Evolutionary conservation across 2,329 filamentous ascomycete genomes (phyloP).

Genomic region (Ploettnerulaceae sp.): DNA sequence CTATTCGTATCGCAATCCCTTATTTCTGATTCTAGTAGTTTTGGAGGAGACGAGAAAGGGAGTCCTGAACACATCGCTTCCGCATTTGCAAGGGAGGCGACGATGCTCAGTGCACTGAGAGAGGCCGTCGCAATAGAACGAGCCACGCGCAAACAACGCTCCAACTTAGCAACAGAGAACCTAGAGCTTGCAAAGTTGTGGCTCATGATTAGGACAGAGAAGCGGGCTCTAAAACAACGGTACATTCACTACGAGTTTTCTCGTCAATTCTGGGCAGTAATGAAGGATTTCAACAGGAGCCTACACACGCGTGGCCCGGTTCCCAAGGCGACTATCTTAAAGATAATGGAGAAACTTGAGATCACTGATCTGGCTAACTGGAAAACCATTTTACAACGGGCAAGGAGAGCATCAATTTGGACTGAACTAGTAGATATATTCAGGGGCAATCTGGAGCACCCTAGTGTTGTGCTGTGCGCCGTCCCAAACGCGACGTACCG

Average conservation of each 20-base stretch:
- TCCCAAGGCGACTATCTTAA: conserved; percentile 10
- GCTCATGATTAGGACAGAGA: conserved; percentile 18
- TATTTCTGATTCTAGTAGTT: background rate
- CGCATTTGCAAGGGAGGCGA: conserved; percentile 11
- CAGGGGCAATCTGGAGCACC: no score
- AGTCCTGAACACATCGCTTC: conserved; percentile 10
- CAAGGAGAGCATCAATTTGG: no score
- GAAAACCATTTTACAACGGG: no score
- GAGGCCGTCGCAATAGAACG: conserved; percentile 15
- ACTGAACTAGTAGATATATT: no score
- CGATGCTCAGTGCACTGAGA: conserved; percentile 14
- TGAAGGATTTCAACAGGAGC: conserved; percentile 11
- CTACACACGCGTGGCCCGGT: conserved; percentile 10
- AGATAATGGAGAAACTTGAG: conserved; percentile 15
- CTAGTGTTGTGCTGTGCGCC: no score
- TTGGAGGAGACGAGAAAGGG: conserved; percentile 2
- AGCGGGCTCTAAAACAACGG: conserved; percentile 16
- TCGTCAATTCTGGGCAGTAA: conserved; percentile 17
- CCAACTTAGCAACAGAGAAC: background rate
- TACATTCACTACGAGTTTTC: conserved; percentile 20
- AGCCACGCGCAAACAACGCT: conserved; percentile 9
- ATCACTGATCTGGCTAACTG: conserved; percentile 11
- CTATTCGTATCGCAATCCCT: background rate
- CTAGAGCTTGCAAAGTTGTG: conserved; percentile 11
- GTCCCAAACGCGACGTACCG: no score